Conservation (phyloP, 768 basidiomycete genomes). For the Trametes gibbosa region DNA sequence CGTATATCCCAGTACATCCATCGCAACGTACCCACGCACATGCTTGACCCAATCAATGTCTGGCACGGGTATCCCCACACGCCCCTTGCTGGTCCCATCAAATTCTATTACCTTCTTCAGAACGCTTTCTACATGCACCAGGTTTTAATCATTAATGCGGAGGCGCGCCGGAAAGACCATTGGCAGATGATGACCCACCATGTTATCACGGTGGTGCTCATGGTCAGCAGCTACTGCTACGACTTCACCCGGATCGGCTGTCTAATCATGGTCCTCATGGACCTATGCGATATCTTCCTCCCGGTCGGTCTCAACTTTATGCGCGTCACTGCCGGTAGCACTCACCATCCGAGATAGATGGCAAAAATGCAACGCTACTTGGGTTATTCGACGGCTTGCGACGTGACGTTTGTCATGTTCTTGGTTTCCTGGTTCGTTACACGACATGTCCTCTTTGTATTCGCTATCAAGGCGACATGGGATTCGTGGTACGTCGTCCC, state of each 20-base stretch:
- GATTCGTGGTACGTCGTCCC: conserved; percentile 50
- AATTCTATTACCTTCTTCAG: conserved; percentile 87
- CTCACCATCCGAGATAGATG: conserved; percentile 43
- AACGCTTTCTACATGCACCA: conserved; percentile 91
- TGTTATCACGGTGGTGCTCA: conserved; percentile 79
- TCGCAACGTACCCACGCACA: conserved; percentile 59
- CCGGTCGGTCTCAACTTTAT: conserved; percentile 92
- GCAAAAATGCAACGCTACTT: conserved; percentile 96
- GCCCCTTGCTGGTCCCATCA: conserved; percentile 75
- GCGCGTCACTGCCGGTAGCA: conserved; percentile 71
- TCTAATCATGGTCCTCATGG: conserved; percentile 89
- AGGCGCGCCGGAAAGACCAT: conserved; percentile 90
- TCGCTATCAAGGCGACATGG: conserved; percentile 63
- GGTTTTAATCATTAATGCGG: conserved; percentile 87
- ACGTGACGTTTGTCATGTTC: conserved; percentile 76
- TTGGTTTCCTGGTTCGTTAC: conserved; percentile 89
- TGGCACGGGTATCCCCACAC: conserved; percentile 85
- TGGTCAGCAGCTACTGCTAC: conserved; percentile 72
- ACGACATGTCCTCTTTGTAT: conserved; percentile 77
- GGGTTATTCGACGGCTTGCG: conserved; percentile 57
- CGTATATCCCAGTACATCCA: conserved; percentile 71
- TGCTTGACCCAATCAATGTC: conserved; percentile 60
- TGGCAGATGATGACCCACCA: conserved; percentile 97
- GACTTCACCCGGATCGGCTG: conserved; percentile 90
- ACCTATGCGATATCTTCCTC: conserved; percentile 88